Evolutionary conservation across 148 eudicot species (phyloP), one percentile per base, ranked within the genome.

Genomic region (Gaultheria prostrata): DNA sequence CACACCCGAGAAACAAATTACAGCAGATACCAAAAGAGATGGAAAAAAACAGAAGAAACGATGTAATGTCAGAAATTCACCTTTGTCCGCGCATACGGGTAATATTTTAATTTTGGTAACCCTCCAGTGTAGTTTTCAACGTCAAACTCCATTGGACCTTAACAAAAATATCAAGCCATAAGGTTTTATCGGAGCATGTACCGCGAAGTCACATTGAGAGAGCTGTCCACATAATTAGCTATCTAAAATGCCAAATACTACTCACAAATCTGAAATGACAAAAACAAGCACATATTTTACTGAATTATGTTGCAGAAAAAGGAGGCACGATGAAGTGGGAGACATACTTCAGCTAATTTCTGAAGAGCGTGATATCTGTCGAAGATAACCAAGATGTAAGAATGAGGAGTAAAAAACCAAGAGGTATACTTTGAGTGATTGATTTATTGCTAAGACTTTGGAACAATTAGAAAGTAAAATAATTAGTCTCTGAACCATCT

Each of bases 131-230:
- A 84, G 79, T 79, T 56, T 71, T 73, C 82, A 56, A 79, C 1
- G 21, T 79, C 86, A 79, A 54, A 84, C 83, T 84, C 86, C 82
- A 84, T n/a, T 1, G 86, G 83, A 72, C 86, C 86, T 84, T 18
- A 11, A 45, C 9, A 24, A n/a, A 61, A 63, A 15, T 28, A 6
- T 26, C 15, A 28, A 50, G 14, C 43, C 43, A 15, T 43, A 54
- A 48, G 30, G 57, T 48, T 48, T 14, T 13, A 72, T 17, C 24
- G 7, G 49, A 20, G 46, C 30, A 10, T 20, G 48, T 20, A 73
- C 8, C 8, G 46, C 30, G 6, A 11, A 48, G 10, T 49, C 57
- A 76, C 20, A 24, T 14, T 76, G 6, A 65, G 10, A 76, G 59
- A 53, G 79, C 1, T 49, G 39, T 26, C 20, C 21, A 6, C 56